Percentiles rank a stretch among this genome's conserved stretches.
phyloP scores from a whole-genome alignment of 2,329 filamentous ascomycete genomes.

The Claviceps spartinae region DNA sequence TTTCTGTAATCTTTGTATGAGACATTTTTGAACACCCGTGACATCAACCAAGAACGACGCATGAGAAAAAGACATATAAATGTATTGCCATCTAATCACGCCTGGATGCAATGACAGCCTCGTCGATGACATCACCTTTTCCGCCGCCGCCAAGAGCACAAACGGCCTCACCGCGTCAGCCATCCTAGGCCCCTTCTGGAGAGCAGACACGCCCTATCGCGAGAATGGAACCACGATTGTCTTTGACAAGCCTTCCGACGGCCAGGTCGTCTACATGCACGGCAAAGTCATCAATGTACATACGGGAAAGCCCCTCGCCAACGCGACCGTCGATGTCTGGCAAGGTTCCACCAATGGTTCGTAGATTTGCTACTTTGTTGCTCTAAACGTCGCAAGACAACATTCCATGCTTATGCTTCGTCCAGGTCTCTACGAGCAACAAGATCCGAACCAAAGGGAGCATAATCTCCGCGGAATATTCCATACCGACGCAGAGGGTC shows the following conservation, averaged over 20 bases:
- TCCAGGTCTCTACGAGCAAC: constrained; percentile 50
- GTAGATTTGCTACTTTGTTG: not conserved
- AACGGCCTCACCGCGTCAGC: constrained; percentile 54
- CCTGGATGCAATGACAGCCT: constrained; percentile 26
- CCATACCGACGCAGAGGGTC: constrained; percentile 49
- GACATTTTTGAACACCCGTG: too few relatives aligned
- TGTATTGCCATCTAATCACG: not conserved
- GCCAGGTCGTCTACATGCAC: constrained; percentile 48
- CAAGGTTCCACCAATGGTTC: constrained; percentile 60
- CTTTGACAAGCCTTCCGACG: constrained; percentile 32
- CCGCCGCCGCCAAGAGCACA: constrained; percentile 29
- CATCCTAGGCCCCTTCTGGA: constrained; percentile 78
- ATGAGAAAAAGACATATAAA: not conserved
- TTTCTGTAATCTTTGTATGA: not conserved
- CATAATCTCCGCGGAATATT: constrained; percentile 65
- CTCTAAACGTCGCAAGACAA: too few relatives aligned
- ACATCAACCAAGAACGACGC: not conserved
- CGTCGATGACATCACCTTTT: constrained; percentile 71
- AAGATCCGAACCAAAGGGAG: constrained; percentile 56
- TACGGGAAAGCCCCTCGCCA: constrained; percentile 50
- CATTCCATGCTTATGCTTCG: not conserved
- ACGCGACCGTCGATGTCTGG: constrained; percentile 64
- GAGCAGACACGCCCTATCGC: constrained; percentile 54
- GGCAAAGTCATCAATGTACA: constrained; percentile 41
- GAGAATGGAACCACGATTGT: constrained; percentile 58